phyloP scores from a whole-genome alignment of 345 rosid species.

The Ailanthus altissimus region DNA sequence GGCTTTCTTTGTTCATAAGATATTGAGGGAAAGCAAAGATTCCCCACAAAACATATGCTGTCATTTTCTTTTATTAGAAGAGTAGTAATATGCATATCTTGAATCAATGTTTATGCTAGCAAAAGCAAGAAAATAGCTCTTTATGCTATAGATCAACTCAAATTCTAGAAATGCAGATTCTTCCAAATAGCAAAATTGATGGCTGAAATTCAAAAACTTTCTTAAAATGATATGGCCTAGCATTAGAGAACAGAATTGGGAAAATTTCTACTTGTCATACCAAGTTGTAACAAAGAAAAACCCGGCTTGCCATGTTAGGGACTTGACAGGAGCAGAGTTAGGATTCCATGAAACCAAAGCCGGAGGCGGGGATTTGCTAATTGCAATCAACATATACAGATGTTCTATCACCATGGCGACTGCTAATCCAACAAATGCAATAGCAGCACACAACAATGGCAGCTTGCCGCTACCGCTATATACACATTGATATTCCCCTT shows the following conservation, averaged over 20 bases:
- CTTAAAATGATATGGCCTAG: no score
- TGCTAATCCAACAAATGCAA: slow-evolving; percentile 66
- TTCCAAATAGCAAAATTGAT: not conserved
- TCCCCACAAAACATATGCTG: slow-evolving; percentile 2
- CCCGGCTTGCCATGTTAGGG: slow-evolving; percentile 66
- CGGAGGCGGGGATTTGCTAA: slow-evolving; percentile 61
- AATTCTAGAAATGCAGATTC: not conserved
- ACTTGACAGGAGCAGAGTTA: slow-evolving; percentile 38
- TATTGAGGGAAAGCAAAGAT: not conserved
- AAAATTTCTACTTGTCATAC: slow-evolving; percentile 31
- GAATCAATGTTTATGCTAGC: not conserved
- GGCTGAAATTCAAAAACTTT: not conserved
- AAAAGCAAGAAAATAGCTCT: not conserved
- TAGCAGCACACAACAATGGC: slow-evolving; percentile 61
- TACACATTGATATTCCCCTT: slow-evolving; percentile 45
- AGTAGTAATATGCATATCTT: not conserved
- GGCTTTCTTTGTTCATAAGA: slow-evolving; percentile 11
- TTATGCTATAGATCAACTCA: no score
- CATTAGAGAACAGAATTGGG: not conserved
- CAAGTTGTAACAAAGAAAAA: slow-evolving; percentile 80
- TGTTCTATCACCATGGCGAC: slow-evolving; percentile 71
- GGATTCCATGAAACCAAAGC: slow-evolving; percentile 51
- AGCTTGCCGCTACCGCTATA: slow-evolving; percentile 72
- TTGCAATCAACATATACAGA: slow-evolving; percentile 61
- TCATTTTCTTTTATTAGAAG: not conserved